These are phyloP conservation scores for Acer negundo DNA, from an alignment of 345 rosid genomes.

Conservation along the genomic window DNA sequence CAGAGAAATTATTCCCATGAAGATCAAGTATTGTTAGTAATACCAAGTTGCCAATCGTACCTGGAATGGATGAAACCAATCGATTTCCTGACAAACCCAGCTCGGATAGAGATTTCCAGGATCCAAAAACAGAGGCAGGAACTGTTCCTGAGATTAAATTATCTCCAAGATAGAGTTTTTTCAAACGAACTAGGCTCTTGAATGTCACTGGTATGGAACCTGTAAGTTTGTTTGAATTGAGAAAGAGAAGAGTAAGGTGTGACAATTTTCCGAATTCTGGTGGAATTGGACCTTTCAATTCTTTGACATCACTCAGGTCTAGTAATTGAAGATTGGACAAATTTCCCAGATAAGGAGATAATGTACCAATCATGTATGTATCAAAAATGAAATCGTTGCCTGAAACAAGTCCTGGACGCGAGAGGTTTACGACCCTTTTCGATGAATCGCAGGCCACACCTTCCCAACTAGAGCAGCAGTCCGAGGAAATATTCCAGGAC, in stretches of 20 bases:
- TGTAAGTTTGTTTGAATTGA: slow-evolving; percentile 48
- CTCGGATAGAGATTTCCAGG: slow-evolving; percentile 38
- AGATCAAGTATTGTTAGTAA: slow-evolving; percentile 44
- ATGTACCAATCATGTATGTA: slow-evolving; percentile 49
- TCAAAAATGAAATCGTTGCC: slow-evolving; percentile 36
- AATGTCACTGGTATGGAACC: slow-evolving; percentile 49
- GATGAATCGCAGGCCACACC: slow-evolving; percentile 48
- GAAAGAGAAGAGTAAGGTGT: slow-evolving; percentile 37
- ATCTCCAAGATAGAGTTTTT: slow-evolving; percentile 41
- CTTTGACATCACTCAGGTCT: slow-evolving; percentile 56
- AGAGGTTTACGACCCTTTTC: slow-evolving; percentile 49
- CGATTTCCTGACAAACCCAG: slow-evolving; percentile 52
- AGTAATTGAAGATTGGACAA: slow-evolving; percentile 45
- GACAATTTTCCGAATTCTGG: slow-evolving; percentile 43
- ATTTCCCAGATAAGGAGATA: slow-evolving; percentile 55
- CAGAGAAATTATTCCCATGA: slow-evolving; percentile 46
- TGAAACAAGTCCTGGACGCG: slow-evolving; percentile 39
- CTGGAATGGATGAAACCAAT: slow-evolving; percentile 43
- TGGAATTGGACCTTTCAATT: slow-evolving; percentile 49
- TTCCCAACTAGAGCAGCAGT: slow-evolving; percentile 60
- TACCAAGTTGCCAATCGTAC: slow-evolving; percentile 34
- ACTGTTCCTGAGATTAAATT: slow-evolving; percentile 44
- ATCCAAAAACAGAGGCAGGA: slow-evolving; percentile 30
- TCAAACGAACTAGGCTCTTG: slow-evolving; percentile 28
- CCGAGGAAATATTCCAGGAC: slow-evolving; percentile 47